These are phyloP conservation scores for Didymella sp. DNA, from an alignment of 2,329 filamentous ascomycete species.

Conservation along the genomic window DNA sequence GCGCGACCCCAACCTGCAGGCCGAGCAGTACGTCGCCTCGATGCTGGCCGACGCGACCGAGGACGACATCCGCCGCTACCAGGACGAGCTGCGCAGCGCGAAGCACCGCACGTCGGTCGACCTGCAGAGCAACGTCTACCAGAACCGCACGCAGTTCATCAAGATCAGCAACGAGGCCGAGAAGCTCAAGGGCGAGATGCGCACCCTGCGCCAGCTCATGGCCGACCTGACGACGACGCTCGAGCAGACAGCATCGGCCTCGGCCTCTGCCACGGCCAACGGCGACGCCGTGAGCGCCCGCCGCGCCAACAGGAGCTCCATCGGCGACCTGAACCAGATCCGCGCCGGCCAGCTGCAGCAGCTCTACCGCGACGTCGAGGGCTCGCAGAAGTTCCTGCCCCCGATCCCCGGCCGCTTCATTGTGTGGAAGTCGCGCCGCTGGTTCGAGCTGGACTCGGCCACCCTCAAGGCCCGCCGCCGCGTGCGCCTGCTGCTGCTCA, in stretches of 20 bases:
- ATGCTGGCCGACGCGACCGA: conserved; percentile 85
- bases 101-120: conserved; percentile 81
- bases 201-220: conserved; percentile 87
- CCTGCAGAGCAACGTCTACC: conserved; percentile 92
- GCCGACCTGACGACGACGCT: conserved; percentile 74
- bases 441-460: conserved; percentile 96
- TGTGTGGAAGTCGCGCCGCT: conserved; percentile 87
- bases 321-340: conserved; percentile 74
- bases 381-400: conserved; percentile 94
- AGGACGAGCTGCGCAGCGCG: conserved; percentile 75
- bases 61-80: conserved; percentile 83
- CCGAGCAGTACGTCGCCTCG: conserved; percentile 78
- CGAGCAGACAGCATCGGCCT: conserved; percentile 55
- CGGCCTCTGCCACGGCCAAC: conserved; percentile 33
- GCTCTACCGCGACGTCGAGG: conserved; percentile 96
- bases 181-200: conserved; percentile 96
- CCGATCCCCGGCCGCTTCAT: conserved; percentile 92
- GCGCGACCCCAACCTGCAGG: conserved; percentile 76
- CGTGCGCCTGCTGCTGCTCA: conserved; percentile 90
- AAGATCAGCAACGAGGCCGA: conserved; percentile 99
- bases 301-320: conserved; percentile 81
- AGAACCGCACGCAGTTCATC: conserved; percentile 98
- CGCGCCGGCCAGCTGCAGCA: conserved; percentile 75
- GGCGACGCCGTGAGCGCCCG: conserved; percentile 53
- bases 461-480: conserved; percentile 92